Evolutionary conservation across 2,329 filamentous ascomycete genomes (phyloP).

Genomic region (Apiospora hydei): DNA sequence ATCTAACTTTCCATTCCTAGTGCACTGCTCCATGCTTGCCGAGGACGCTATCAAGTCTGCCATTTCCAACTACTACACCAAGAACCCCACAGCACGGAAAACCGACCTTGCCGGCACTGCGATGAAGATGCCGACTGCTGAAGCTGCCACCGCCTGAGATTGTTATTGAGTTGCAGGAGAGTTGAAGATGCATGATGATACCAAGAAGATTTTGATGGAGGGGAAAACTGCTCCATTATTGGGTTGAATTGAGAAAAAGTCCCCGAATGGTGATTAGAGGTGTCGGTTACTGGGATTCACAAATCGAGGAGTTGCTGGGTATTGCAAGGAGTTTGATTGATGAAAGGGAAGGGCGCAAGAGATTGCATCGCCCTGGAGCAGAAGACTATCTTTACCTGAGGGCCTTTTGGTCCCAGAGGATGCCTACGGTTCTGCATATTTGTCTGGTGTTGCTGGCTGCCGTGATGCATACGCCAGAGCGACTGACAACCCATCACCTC

Average conservation of each 20-base stretch:
- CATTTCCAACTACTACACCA: conserved; percentile 89
- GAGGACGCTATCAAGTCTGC: conserved; percentile 94
- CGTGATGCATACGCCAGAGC: not conserved
- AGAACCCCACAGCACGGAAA: conserved; percentile 78
- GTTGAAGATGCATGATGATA: not conserved
- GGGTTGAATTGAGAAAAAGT: not conserved
- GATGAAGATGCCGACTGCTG: conserved; percentile 15
- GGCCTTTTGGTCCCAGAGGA: not conserved
- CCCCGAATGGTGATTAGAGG: not conserved
- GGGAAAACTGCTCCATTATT: not conserved
- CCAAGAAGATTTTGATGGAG: conserved; percentile 2
- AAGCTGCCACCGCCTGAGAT: conserved; percentile 13
- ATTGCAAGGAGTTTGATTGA: conserved; percentile 17
- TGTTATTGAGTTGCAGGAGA: not conserved
- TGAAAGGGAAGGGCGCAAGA: not conserved
- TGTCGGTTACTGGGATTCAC: not conserved
- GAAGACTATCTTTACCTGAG: conserved; percentile 12
- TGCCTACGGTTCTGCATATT: conserved; percentile 1
- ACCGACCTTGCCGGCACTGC: conserved; percentile 81
- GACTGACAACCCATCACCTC: not conserved
- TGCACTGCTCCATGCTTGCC: conserved; percentile 92
- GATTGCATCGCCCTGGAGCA: not conserved
- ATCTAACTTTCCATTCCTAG: conserved; percentile 51
- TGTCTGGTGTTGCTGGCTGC: not conserved
- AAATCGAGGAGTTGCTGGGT: conserved; percentile 11